Percentiles rank a stretch among this genome's conserved stretches.
phyloP scores from a whole-genome alignment of 2,329 filamentous ascomycete species.

The Xylaria sp. region DNA sequence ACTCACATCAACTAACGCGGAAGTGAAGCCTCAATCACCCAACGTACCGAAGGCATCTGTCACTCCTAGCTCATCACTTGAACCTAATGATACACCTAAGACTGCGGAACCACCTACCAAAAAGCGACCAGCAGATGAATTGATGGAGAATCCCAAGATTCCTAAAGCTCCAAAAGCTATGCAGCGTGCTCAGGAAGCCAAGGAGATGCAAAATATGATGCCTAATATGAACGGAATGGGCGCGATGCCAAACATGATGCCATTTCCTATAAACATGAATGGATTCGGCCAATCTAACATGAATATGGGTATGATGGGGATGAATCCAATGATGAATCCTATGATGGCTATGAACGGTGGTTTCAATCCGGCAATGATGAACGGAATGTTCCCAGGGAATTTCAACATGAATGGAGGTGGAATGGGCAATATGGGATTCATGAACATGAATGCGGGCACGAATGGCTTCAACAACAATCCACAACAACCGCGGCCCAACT shows the following conservation, averaged over 20 bases:
- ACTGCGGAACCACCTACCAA: constrained; percentile 58
- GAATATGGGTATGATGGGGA: constrained; percentile 53
- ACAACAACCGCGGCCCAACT: constrained; percentile 50
- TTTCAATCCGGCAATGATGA: constrained; percentile 52
- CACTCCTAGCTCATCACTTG: constrained; percentile 44
- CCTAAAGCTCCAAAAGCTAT: constrained; percentile 74
- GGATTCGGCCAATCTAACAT: constrained; percentile 54
- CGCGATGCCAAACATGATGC: constrained; percentile 62
- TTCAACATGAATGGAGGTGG: constrained; percentile 49
- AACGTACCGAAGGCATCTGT: constrained; percentile 41
- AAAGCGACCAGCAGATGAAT: constrained; percentile 85
- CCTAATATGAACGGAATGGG: constrained; percentile 47
- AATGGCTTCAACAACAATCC: constrained; percentile 49
- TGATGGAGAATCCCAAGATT: constrained; percentile 71
- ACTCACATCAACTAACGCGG: constrained; percentile 42
- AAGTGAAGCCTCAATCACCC: constrained; percentile 49
- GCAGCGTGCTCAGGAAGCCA: constrained; percentile 63
- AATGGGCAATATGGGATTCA: constrained; percentile 50
- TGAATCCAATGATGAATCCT: constrained; percentile 55
- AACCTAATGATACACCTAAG: constrained; percentile 40
- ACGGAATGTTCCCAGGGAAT: constrained; percentile 53
- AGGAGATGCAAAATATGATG: constrained; percentile 61
- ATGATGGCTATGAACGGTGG: constrained; percentile 54
- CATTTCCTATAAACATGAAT: constrained; percentile 54
- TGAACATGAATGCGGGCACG: constrained; percentile 48